These are phyloP conservation scores for Graphilbum ipis-grandicollis DNA, from an alignment of 2,329 filamentous ascomycete genomes.

Conservation along the genomic window DNA sequence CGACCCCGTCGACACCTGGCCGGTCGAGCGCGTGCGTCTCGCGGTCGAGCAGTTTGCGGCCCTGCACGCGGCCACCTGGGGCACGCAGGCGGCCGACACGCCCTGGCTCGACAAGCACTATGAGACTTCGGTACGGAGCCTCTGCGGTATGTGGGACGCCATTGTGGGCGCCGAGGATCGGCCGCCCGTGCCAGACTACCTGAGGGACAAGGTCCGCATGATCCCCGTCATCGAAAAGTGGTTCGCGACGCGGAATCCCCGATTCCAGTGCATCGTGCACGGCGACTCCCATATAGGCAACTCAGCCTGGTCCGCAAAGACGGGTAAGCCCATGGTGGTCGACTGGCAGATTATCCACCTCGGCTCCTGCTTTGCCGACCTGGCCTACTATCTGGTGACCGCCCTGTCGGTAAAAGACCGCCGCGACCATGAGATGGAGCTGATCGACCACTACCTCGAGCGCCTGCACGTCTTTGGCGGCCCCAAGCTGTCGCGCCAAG, in stretches of 20 bases:
- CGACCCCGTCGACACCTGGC: slow-evolving; percentile 17
- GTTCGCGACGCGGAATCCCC: slow-evolving; percentile 15
- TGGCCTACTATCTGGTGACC: no score
- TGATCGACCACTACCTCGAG: slow-evolving; percentile 17
- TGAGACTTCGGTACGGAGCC: slow-evolving; percentile 1
- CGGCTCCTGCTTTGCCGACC: no score
- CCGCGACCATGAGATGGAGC: slow-evolving; percentile 15
- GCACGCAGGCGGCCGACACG: slow-evolving; percentile 6
- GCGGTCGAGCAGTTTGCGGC: slow-evolving; percentile 18
- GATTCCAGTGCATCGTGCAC: slow-evolving; percentile 17
- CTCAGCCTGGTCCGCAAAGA: slow-evolving; percentile 13
- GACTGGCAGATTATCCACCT: slow-evolving; percentile 21
- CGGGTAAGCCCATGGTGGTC: slow-evolving; percentile 13
- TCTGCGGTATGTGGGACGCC: slow-evolving; percentile 10
- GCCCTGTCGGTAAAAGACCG: slow-evolving; percentile 17
- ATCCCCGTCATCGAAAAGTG: slow-evolving; percentile 14
- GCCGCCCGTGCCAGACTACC: not conserved
- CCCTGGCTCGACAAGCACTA: slow-evolving; percentile 13
- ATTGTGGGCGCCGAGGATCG: slow-evolving; percentile 7
- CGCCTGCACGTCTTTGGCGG: not conserved
- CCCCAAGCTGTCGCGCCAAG: not conserved
- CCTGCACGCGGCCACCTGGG: slow-evolving; percentile 15
- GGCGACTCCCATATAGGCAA: slow-evolving; percentile 19
- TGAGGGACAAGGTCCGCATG: slow-evolving; percentile 1
- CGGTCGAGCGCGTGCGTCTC: slow-evolving; percentile 5